A percentile compares a stretch with the other conserved stretches of the same genome.
Evolutionary conservation across 192 early-diverging fungal species (phyloP).

Genomic region (Mycoemilia scoparia): DNA sequence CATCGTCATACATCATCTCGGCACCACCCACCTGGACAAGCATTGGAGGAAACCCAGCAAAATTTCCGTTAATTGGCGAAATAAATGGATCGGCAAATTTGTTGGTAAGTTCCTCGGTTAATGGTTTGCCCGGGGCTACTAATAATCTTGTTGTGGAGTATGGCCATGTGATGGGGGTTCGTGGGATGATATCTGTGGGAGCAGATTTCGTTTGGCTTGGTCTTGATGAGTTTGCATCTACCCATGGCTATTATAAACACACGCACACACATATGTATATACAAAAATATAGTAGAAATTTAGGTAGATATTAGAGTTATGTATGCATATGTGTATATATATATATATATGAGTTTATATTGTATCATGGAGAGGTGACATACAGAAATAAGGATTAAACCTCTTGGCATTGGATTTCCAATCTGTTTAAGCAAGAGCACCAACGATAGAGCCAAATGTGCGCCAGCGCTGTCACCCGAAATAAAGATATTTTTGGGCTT

Average conservation of each 20-base stretch:
- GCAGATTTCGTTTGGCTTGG: conserved; percentile 6
- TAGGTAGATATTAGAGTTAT: no score
- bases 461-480: conserved; percentile 25
- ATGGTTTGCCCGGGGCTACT: conserved; percentile 1
- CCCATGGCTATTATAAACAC: conserved; percentile 24
- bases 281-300: no score
- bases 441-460: conserved; percentile 15
- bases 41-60: conserved; percentile 8
- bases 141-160: conserved; percentile 1
- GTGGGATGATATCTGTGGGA: conserved; percentile 3
- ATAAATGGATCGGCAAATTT: conserved; percentile 11
- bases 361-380: no score
- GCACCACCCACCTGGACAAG: conserved; percentile 15
- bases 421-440: conserved; percentile 6
- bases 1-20: conserved; percentile 22
- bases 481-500: conserved; percentile 17
- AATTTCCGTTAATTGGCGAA: conserved; percentile 10
- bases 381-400: conserved; percentile 2
- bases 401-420: not conserved
- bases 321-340: no score
- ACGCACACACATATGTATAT: no score
- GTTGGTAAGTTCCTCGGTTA: not conserved
- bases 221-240: conserved; percentile 8
- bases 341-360: no score
- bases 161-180: not conserved